Evolutionary conservation across 768 basidiomycete genomes (phyloP).

Genomic region (Crepidotus variabilis): DNA sequence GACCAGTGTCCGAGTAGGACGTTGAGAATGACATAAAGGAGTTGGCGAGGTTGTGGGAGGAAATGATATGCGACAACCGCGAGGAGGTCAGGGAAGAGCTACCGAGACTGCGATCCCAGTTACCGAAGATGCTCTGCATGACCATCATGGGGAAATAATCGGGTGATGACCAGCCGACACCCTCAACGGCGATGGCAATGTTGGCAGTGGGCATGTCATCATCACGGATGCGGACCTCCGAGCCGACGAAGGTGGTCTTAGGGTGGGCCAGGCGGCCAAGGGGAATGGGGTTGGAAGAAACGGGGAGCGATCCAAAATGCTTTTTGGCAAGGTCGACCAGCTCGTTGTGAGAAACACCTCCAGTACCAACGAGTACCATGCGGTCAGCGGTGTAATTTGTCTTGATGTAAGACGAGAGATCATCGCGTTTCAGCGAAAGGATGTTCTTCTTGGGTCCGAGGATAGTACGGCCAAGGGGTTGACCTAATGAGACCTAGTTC

Average conservation of each 20-base stretch:
- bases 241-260: slow-evolving; percentile 83
- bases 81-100: slow-evolving; percentile 87
- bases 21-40: slow-evolving; percentile 99
- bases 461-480: slow-evolving; percentile 95
- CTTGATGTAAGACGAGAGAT: slow-evolving; percentile 88
- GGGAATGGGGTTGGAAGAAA: slow-evolving; percentile 83
- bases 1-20: slow-evolving; percentile 96
- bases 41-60: slow-evolving; percentile 94
- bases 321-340: slow-evolving; percentile 94
- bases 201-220: slow-evolving; percentile 87
- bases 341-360: slow-evolving; percentile 88
- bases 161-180: slow-evolving; percentile 95
- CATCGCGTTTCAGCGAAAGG: slow-evolving; percentile 88
- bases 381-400: slow-evolving; percentile 98
- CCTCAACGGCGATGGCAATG: slow-evolving; percentile 96
- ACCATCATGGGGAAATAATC: slow-evolving; percentile 99
- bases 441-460: slow-evolving; percentile 97
- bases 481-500: slow-evolving; percentile 46
- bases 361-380: slow-evolving; percentile 97
- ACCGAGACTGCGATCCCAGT: slow-evolving; percentile 98
- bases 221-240: slow-evolving; percentile 93
- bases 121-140: slow-evolving; percentile 96
- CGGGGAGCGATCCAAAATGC: slow-evolving; percentile 86
- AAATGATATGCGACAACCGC: slow-evolving; percentile 86
- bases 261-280: slow-evolving; percentile 77